These are phyloP conservation scores for Daldinia sp. DNA, from an alignment of 2,329 filamentous ascomycete genomes.

Conservation along the genomic window DNA sequence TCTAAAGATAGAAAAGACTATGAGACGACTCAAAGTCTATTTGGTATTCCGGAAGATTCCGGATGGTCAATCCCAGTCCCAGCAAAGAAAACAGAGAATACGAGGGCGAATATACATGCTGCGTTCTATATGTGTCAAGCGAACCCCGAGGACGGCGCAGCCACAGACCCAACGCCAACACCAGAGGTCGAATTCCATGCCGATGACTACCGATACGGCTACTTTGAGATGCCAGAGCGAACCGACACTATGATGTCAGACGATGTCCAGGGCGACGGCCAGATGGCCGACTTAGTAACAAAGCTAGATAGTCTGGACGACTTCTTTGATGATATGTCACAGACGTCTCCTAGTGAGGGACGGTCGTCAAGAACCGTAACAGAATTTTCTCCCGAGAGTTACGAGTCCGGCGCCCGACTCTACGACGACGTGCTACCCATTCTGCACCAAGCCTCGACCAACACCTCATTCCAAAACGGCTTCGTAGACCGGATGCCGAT, in stretches of 20 bases:
- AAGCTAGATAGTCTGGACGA: conserved; percentile 84
- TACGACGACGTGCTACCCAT: conserved; percentile 96
- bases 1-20: conserved; percentile 93
- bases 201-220: conserved; percentile 87
- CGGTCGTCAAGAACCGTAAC: conserved; percentile 73
- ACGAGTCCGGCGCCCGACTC: conserved; percentile 81
- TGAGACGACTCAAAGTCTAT: conserved; percentile 91
- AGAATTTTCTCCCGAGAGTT: conserved; percentile 73
- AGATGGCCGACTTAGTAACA: conserved; percentile 84
- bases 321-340: conserved; percentile 79
- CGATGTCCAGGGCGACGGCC: conserved; percentile 76
- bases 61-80: conserved; percentile 97
- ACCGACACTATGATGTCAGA: conserved; percentile 95
- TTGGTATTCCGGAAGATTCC: conserved; percentile 94
- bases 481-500: conserved; percentile 79
- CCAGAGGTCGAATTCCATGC: conserved; percentile 92
- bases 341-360: conserved; percentile 71
- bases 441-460: conserved; percentile 84
- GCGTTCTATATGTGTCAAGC: conserved; percentile 94
- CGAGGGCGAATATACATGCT: conserved; percentile 91
- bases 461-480: conserved; percentile 87
- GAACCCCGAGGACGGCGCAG: conserved; percentile 67
- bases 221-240: conserved; percentile 78
- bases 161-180: conserved; percentile 73
- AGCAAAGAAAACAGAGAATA: conserved; percentile 87